These are phyloP conservation scores for Epichloe gansuensis DNA, from an alignment of 2,329 filamentous ascomycete genomes.

Conservation along the genomic window DNA sequence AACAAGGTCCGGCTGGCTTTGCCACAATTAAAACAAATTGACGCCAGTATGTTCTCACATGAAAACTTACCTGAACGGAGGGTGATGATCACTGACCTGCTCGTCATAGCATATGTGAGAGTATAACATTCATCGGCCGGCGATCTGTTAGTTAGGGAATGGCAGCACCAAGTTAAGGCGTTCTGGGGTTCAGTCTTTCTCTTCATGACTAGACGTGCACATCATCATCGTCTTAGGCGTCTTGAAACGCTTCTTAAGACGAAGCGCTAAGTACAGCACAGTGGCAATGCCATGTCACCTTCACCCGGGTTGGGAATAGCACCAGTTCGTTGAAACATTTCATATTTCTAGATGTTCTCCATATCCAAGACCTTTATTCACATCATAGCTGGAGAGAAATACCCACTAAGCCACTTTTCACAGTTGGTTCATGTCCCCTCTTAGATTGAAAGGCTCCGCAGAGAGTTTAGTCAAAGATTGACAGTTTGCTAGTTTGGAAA, in stretches of 20 bases:
- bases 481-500: conserved; percentile 2
- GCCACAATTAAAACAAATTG: conserved; percentile 83
- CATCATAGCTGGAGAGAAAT: background rate
- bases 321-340: background rate
- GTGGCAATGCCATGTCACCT: background rate
- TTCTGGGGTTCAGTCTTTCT: background rate
- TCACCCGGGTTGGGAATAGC: background rate
- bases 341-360: background rate
- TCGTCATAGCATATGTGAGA: conserved; percentile 7
- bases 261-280: background rate
- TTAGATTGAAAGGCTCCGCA: background rate
- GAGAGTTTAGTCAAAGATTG: conserved; percentile 2
- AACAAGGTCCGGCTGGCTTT: conserved; percentile 85
- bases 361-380: background rate
- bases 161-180: background rate
- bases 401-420: background rate
- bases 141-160: background rate
- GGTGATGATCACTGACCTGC: background rate
- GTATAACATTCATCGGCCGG: background rate
- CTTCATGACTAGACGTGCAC: background rate
- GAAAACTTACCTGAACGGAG: background rate
- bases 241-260: background rate
- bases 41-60: conserved; percentile 69
- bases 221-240: background rate
- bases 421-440: background rate